These are phyloP conservation scores for Mucor ambiguus DNA, from an alignment of 371 early-diverging fungal species.

Conservation along the genomic window DNA sequence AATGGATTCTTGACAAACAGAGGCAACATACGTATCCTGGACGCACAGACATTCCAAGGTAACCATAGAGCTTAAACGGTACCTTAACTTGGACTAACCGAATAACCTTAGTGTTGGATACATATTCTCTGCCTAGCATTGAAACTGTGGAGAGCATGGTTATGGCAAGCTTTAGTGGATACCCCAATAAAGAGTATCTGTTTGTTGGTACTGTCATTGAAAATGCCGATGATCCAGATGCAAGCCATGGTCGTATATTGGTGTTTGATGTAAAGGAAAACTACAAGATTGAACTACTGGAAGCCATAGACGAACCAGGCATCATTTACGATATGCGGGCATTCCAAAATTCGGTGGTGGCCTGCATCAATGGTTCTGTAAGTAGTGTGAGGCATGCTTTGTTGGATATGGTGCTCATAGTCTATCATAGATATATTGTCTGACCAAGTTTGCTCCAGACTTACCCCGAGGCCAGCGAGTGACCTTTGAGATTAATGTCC, in stretches of 20 bases:
- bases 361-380: conserved; percentile 62
- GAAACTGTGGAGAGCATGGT: conserved; percentile 53
- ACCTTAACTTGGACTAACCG: background rate
- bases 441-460: conserved; percentile 32
- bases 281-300: conserved; percentile 43
- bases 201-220: conserved; percentile 66
- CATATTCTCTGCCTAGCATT: conserved; percentile 32
- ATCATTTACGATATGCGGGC: conserved; percentile 51
- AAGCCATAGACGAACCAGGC: conserved; percentile 44
- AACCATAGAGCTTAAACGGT: background rate
- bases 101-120: conserved; percentile 31
- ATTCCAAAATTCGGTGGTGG: conserved; percentile 48
- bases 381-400: background rate
- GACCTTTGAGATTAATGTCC: conserved; percentile 34
- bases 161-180: conserved; percentile 33
- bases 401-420: background rate
- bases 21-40: conserved; percentile 67
- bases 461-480: conserved; percentile 27
- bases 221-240: conserved; percentile 47
- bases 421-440: conserved; percentile 37
- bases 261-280: conserved; percentile 49
- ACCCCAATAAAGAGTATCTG: conserved; percentile 33
- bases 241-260: conserved; percentile 57
- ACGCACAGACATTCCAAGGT: conserved; percentile 78
- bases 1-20: conserved; percentile 44